Base-by-base conservation (phyloP, 1,139 yeast genomes). In the Spathaspora sp. region DNA sequence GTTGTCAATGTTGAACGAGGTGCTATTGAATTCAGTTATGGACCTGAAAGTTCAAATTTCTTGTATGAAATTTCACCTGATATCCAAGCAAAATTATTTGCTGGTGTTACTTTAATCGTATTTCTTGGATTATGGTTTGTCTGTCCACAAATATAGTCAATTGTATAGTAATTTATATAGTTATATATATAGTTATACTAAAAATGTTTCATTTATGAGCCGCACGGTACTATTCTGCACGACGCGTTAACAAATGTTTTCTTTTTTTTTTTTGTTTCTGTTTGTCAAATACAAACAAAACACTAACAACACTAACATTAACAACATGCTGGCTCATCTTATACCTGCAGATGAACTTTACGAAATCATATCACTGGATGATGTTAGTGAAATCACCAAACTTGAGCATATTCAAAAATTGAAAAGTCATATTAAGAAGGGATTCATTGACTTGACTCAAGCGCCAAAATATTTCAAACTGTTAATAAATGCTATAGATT, bases 351-450 rank as follows among this genome's bases (percentile, higher is more conserved):
- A 54, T 25, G 59, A 59, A 37, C 56, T 68, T 44, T 65, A 63
- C 47, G 57, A 51, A 25, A 52, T 56, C 20, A 52, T 69, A 11
- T 58, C 65, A 1, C 56, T 67, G 3, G 51, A 55, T 4, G 54
- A 53, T 2, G 50, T 46, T 13, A 44, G 50, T 23, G 56, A 51
- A 39, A 61, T 57, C 10, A 46, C 38, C 7, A 79, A 80, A 55
- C 54, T 72, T n/a, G 60, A 62, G 5, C 59, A 70, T 10, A 67
- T 86, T 2, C 66, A 72, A 8, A 73, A 71, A 20, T 74, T 86
- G 52, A 87, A 87, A 56, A 78, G 86, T 0, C 86, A 82, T 56
- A 85, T 87, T 38, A 88, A 88, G 59, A 72, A 82, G 48, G 87
- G 83, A 47, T 70, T 77, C 46, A 84, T 87, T 11, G 80, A 84